Evolutionary conservation across 2,329 filamentous ascomycete species (phyloP), one percentile per base, ranked within the genome.

Genomic region (Fusarium newnesense): DNA sequence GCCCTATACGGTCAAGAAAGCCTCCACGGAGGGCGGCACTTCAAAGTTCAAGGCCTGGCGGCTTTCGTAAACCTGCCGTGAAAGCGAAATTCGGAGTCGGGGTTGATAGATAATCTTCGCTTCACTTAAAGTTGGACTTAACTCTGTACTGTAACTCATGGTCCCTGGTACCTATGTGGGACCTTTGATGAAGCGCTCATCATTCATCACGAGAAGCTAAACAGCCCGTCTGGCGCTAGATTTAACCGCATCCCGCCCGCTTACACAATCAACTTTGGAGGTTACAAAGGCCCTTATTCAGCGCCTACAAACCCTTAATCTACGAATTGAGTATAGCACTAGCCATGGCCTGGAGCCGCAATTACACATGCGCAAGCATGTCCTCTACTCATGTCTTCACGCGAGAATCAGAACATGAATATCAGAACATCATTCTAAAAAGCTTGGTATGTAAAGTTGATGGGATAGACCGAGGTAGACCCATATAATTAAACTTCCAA

Each of bases 211-310:
- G 39, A 63, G 30, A 57, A 70, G 53, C 56, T 46, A 60, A 44
- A 40, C 44, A n/a, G 16, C 28, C 52, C 39, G 16, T 28, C 46
- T 53, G 52, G 18, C 53, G 61, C 64, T 67, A 60, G 39, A 47
- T 46, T 60, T 52, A 54, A 42, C 70, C 40, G 47, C 46, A 36
- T 70, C 43, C 70, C 70, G 61, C 46, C 70, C 70, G 70, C 70
- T 73, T 67, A 73, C 66, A 67, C 54, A 67, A 49, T 42, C 49
- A 43, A 61, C 19, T 44, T 37, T 44, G 26, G 53, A 60, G 26
- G 47, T 59, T 64, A 64, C 50, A 58, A 47, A 49, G n/a, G 58
- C 21, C 46, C 40, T 72, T 73, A 58, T 52, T 65, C 59, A 57
- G 59, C 59, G 28, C 37, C 46, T 36, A 47, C 18, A 39, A 36